Conservation (phyloP, 1,284 basidiomycete genomes). For the Exobasidium rhododendri region DNA sequence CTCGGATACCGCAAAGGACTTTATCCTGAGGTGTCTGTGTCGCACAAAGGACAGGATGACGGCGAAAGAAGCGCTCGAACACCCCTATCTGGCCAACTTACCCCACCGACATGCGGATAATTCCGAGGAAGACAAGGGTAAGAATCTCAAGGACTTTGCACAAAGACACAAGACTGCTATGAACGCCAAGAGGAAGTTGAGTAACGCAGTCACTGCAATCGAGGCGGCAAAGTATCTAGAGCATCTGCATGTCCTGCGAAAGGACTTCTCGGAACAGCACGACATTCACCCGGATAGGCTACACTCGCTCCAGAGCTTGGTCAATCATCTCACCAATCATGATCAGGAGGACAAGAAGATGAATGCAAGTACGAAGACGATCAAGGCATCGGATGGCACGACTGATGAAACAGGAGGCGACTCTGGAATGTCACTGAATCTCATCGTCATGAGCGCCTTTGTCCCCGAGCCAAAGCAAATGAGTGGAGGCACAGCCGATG, state of each 20-base stretch:
- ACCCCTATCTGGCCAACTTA: constrained; percentile 48
- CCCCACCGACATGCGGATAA: constrained; percentile 26
- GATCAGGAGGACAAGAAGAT: neutral
- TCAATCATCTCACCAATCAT: constrained; percentile 23
- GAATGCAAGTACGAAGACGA: constrained; percentile 4
- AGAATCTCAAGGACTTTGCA: constrained; percentile 41
- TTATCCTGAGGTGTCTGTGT: constrained; percentile 49
- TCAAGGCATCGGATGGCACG: constrained; percentile 5
- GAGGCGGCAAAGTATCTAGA: constrained; percentile 44
- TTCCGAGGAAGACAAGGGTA: constrained; percentile 32
- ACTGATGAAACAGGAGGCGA: constrained; percentile 11
- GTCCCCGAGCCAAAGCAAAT: constrained; percentile 23
- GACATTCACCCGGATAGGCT: constrained; percentile 33
- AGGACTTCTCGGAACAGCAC: constrained; percentile 25
- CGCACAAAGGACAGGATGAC: constrained; percentile 44
- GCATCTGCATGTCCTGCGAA: constrained; percentile 38
- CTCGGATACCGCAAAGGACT: constrained; percentile 48
- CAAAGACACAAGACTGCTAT: constrained; percentile 34
- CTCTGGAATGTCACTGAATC: constrained; percentile 41
- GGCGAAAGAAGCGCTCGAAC: constrained; percentile 42
- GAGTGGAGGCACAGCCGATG: constrained; percentile 29
- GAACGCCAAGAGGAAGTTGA: constrained; percentile 37
- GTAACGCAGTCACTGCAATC: constrained; percentile 44
- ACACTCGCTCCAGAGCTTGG: constrained; percentile 31
- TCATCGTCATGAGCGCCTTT: constrained; percentile 41